Percentiles rank a stretch among this genome's conserved stretches.
Conservation (phyloP, 331 rosid species). For the Rosa hybrid region DNA sequence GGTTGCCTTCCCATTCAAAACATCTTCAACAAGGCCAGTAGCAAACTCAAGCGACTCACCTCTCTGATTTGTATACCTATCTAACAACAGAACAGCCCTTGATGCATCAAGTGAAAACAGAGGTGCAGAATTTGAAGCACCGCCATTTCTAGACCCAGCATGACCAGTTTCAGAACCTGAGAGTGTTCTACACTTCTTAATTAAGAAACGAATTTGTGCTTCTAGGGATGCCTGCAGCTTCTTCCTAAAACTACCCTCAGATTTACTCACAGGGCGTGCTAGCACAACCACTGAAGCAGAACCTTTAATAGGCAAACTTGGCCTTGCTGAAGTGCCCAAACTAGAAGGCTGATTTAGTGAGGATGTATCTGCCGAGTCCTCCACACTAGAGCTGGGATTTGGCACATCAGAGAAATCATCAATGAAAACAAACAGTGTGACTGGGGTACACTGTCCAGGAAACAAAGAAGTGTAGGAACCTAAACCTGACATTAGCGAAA, state of each 20-base stretch:
- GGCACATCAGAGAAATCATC: constrained; percentile 68
- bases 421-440: constrained; percentile 70
- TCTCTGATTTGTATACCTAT: constrained; percentile 53
- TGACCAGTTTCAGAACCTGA: constrained; percentile 72
- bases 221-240: constrained; percentile 85
- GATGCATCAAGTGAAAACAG: constrained; percentile 90
- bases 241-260: constrained; percentile 81
- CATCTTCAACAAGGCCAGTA: constrained; percentile 72
- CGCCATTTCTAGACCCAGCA: constrained; percentile 62
- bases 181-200: constrained; percentile 76
- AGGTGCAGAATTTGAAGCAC: constrained; percentile 55
- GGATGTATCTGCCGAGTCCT: constrained; percentile 55
- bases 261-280: constrained; percentile 77
- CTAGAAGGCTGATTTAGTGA: constrained; percentile 56
- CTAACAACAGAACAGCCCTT: constrained; percentile 76
- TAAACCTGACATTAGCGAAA: constrained; percentile 85
- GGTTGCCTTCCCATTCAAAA: constrained; percentile 73
- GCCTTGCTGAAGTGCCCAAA: constrained; percentile 48
- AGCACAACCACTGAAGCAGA: constrained; percentile 86
- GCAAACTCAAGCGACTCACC: constrained; percentile 84
- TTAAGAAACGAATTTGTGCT: constrained; percentile 77
- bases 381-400: constrained; percentile 53
- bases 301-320: constrained; percentile 65
- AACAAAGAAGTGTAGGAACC: constrained; percentile 89
- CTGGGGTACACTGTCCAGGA: constrained; percentile 96